Evolutionary conservation across 1,139 yeast genomes (phyloP).

Genomic region (Yamadazyma spencermartinsiae): DNA sequence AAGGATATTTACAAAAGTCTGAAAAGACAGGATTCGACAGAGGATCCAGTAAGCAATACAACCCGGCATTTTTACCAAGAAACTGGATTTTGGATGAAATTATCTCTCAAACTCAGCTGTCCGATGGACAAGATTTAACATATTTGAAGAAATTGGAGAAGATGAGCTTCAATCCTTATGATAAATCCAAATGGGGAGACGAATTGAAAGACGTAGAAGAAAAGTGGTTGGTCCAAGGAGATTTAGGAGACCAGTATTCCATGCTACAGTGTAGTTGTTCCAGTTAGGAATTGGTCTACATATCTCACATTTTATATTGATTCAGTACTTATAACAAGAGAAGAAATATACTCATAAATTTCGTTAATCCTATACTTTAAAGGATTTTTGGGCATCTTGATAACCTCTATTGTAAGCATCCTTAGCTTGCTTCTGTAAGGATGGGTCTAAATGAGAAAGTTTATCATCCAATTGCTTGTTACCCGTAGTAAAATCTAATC

Average conservation of each 20-base stretch:
- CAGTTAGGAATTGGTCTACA: too few relatives aligned
- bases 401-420: slow-evolving; percentile 41
- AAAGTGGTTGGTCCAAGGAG: slow-evolving; percentile 53
- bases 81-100: slow-evolving; percentile 90
- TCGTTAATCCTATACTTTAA: slow-evolving; percentile 18
- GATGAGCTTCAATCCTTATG: slow-evolving; percentile 68
- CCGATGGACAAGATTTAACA: slow-evolving; percentile 34
- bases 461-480: slow-evolving; percentile 34
- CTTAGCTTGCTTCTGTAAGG: slow-evolving; percentile 37
- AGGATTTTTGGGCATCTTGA: slow-evolving; percentile 34
- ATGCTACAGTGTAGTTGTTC: slow-evolving; percentile 72
- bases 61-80: slow-evolving; percentile 82
- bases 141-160: slow-evolving; percentile 54
- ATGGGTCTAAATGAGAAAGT: slow-evolving; percentile 34
- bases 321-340: too few relatives aligned
- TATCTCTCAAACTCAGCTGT: slow-evolving; percentile 48
- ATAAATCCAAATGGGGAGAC: slow-evolving; percentile 60
- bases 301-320: too few relatives aligned
- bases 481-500: slow-evolving; percentile 30
- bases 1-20: slow-evolving; percentile 35
- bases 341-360: not conserved
- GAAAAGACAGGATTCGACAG: slow-evolving; percentile 30
- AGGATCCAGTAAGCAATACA: slow-evolving; percentile 42
- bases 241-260: slow-evolving; percentile 44
- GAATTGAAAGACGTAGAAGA: slow-evolving; percentile 56